A percentile compares a stretch with the other conserved stretches of the same genome.
These are phyloP conservation scores for Andrographis paniculata DNA, from an alignment of 305 asterid genomes.

Conservation along the genomic window DNA sequence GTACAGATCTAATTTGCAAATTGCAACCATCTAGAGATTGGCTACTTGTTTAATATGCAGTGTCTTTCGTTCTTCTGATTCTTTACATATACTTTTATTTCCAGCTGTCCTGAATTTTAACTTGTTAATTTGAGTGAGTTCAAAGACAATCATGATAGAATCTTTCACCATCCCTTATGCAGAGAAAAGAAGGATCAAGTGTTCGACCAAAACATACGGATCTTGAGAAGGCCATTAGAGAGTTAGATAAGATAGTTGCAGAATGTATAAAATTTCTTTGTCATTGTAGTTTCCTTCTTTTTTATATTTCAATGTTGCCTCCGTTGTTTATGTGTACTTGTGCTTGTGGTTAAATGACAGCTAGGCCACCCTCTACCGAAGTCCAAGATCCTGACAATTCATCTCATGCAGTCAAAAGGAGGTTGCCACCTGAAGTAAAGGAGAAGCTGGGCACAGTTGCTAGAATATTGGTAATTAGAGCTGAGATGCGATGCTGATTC, in stretches of 20 bases:
- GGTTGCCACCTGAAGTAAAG: constrained; percentile 83
- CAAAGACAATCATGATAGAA: constrained; percentile 12
- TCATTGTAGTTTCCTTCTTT: constrained; percentile 6
- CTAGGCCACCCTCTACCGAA: constrained; percentile 76
- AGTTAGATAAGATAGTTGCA: constrained; percentile 83
- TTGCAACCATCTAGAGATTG: neutral
- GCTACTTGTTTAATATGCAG: neutral
- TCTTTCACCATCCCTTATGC: too few relatives aligned
- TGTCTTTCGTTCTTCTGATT: neutral
- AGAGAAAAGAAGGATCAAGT: constrained; percentile 68
- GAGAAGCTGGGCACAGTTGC: constrained; percentile 98
- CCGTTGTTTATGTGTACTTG: constrained; percentile 6
- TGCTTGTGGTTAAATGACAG: constrained; percentile 37
- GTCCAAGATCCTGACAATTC: constrained; percentile 81
- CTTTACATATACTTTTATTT: neutral
- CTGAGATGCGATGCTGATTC: constrained; percentile 13
- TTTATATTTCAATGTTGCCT: constrained; percentile 8
- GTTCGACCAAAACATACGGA: constrained; percentile 46
- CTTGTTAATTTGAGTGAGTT: neutral
- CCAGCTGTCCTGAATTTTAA: neutral
- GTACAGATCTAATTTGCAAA: neutral
- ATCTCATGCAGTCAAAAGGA: constrained; percentile 77
- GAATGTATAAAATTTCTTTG: constrained; percentile 51
- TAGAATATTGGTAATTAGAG: constrained; percentile 59
- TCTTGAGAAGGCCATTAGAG: constrained; percentile 92